phyloP scores from a whole-genome alignment of 371 early-diverging fungal species.

The Mortierella sp. region DNA sequence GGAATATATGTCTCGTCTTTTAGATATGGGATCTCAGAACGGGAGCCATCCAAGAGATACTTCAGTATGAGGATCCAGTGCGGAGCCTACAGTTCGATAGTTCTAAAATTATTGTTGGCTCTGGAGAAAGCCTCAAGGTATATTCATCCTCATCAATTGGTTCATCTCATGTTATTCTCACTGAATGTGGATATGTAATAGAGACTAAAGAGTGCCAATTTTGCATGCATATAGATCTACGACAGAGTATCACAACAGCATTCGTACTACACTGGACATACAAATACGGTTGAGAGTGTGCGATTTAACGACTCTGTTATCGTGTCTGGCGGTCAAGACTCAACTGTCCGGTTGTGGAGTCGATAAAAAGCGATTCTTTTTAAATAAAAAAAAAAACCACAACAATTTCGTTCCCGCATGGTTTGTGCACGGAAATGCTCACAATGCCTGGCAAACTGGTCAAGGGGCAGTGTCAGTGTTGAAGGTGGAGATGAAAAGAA shows the following conservation, averaged over 20 bases:
- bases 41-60: slow-evolving; percentile 73
- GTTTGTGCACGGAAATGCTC: background rate
- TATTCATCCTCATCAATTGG: slow-evolving; percentile 1
- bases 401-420: background rate
- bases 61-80: slow-evolving; percentile 68
- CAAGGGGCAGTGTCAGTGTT: no score
- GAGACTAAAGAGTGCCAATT: background rate
- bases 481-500: background rate
- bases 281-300: slow-evolving; percentile 61
- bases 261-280: slow-evolving; percentile 64
- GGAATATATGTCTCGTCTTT: background rate
- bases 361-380: slow-evolving; percentile 14
- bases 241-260: slow-evolving; percentile 74
- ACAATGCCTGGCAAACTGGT: background rate
- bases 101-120: slow-evolving; percentile 65
- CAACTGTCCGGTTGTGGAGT: slow-evolving; percentile 71
- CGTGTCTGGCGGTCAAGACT: slow-evolving; percentile 68
- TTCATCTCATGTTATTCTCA: background rate
- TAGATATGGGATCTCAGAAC: slow-evolving; percentile 90
- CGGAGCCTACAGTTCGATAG: slow-evolving; percentile 72
- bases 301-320: slow-evolving; percentile 65
- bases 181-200: no score
- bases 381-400: slow-evolving; percentile 9
- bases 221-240: slow-evolving; percentile 60
- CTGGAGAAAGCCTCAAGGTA: slow-evolving; percentile 68